Conservation (phyloP, 2,329 filamentous ascomycete genomes). For the Hymenoscyphus scutula region DNA sequence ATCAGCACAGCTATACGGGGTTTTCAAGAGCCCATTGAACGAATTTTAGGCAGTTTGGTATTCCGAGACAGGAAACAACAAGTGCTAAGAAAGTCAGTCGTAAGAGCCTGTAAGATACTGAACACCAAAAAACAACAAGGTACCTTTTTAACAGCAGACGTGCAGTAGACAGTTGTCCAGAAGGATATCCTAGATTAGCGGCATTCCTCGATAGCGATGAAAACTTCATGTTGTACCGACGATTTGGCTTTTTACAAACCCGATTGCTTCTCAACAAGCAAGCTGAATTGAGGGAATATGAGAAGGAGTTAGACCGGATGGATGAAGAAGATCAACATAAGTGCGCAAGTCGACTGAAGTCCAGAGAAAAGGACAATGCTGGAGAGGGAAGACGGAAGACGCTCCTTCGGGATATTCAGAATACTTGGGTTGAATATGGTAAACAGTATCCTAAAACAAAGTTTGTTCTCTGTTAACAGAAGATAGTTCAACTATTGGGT, state of each 20-base stretch:
- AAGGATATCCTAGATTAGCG: conserved; percentile 40
- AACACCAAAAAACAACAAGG: neutral
- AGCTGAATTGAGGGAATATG: conserved; percentile 21
- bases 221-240: conserved; percentile 41
- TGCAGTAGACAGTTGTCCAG: conserved; percentile 21
- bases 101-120: neutral
- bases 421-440: neutral
- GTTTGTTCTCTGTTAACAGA: neutral
- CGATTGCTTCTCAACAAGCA: conserved; percentile 35
- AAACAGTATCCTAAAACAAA: neutral
- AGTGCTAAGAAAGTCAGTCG: neutral
- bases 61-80: neutral
- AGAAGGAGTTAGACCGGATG: conserved; percentile 13
- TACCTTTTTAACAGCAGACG: neutral
- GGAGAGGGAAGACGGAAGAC: neutral
- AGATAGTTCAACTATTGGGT: neutral
- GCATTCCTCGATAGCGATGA: conserved; percentile 41
- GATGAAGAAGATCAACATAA: conserved; percentile 15
- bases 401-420: conserved; percentile 3
- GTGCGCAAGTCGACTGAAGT: neutral
- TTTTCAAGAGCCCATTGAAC: neutral
- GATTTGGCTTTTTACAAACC: conserved; percentile 41
- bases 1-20: neutral
- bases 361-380: conserved; percentile 6
- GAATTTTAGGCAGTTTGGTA: neutral